Percentiles rank a stretch among this genome's conserved stretches.
These are phyloP conservation scores for Phialophora tarda DNA, from an alignment of 2,329 filamentous ascomycete genomes.

Conservation along the genomic window DNA sequence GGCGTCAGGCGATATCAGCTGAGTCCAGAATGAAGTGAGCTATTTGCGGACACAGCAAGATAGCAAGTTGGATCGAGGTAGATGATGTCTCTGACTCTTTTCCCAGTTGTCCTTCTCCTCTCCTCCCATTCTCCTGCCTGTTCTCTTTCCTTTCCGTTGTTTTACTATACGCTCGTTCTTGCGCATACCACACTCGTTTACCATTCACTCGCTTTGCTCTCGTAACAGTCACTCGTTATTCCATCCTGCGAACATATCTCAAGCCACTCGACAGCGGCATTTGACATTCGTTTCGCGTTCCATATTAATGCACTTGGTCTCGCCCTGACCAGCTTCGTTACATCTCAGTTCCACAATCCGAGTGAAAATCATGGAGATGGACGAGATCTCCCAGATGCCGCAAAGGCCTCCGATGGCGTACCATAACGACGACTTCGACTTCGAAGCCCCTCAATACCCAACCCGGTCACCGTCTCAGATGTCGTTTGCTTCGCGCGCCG, in stretches of 20 bases:
- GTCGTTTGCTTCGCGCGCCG: not conserved
- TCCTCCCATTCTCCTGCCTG: not conserved
- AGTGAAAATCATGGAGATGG: not conserved
- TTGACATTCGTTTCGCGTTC: not conserved
- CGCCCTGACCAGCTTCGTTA: not conserved
- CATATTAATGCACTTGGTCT: not conserved
- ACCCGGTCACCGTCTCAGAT: slow-evolving; percentile 2
- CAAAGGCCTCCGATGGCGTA: slow-evolving; percentile 9
- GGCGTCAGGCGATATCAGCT: not conserved
- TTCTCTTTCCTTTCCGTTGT: not conserved
- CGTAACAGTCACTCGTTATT: not conserved
- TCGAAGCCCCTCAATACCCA: slow-evolving; percentile 1
- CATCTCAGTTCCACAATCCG: not conserved
- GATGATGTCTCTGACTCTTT: not conserved
- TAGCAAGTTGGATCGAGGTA: not conserved
- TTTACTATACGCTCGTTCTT: not conserved
- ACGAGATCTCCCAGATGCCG: slow-evolving; percentile 6
- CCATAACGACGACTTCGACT: slow-evolving; percentile 7
- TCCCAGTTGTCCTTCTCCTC: not conserved
- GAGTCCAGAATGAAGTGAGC: not conserved
- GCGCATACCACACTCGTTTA: slow-evolving; percentile 1
- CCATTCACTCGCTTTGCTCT: not conserved
- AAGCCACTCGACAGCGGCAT: not conserved
- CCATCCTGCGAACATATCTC: not conserved
- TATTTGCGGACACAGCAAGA: slow-evolving; percentile 7